A percentile compares a stretch with the other conserved stretches of the same genome.
phyloP scores from a whole-genome alignment of 495 filamentous ascomycete genomes.

The Podospora conica region DNA sequence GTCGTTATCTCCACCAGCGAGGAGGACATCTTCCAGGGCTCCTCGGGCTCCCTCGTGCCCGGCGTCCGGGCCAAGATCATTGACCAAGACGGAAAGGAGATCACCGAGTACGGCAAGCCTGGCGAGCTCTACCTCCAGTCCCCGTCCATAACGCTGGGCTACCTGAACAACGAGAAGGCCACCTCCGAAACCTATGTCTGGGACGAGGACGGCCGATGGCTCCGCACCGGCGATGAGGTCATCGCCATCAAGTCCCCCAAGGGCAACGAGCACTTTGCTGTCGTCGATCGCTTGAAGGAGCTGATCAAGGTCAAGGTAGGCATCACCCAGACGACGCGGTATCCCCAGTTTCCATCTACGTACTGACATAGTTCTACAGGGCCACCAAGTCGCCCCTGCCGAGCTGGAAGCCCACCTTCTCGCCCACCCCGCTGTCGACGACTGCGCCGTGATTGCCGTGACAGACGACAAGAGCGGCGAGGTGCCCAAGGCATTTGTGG shows the following conservation, averaged over 20 bases:
- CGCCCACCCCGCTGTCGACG: slow-evolving; percentile 70
- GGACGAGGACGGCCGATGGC: slow-evolving; percentile 64
- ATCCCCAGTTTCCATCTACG: background rate
- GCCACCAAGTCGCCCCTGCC: slow-evolving; percentile 84
- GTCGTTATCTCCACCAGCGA: slow-evolving; percentile 62
- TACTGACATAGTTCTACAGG: slow-evolving; percentile 39
- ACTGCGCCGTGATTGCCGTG: slow-evolving; percentile 78
- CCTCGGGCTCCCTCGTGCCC: slow-evolving; percentile 66
- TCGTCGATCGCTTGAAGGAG: slow-evolving; percentile 89
- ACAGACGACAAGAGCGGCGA: slow-evolving; percentile 72
- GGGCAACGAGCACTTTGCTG: slow-evolving; percentile 71
- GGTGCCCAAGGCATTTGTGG: slow-evolving; percentile 81
- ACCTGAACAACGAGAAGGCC: slow-evolving; percentile 78
- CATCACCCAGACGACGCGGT: too few species aligned
- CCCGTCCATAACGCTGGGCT: slow-evolving; percentile 74
- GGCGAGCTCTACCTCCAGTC: slow-evolving; percentile 75
- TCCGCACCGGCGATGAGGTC: slow-evolving; percentile 83
- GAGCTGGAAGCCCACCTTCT: slow-evolving; percentile 88
- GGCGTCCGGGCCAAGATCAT: slow-evolving; percentile 63
- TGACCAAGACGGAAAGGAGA: slow-evolving; percentile 65
- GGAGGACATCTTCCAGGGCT: slow-evolving; percentile 65
- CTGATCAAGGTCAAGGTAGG: slow-evolving; percentile 81
- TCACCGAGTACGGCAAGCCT: slow-evolving; percentile 67
- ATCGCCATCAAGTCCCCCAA: slow-evolving; percentile 56
- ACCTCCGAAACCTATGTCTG: slow-evolving; percentile 72